Conservation (phyloP, 345 rosid genomes). For the Eutrema heterophyllum region DNA sequence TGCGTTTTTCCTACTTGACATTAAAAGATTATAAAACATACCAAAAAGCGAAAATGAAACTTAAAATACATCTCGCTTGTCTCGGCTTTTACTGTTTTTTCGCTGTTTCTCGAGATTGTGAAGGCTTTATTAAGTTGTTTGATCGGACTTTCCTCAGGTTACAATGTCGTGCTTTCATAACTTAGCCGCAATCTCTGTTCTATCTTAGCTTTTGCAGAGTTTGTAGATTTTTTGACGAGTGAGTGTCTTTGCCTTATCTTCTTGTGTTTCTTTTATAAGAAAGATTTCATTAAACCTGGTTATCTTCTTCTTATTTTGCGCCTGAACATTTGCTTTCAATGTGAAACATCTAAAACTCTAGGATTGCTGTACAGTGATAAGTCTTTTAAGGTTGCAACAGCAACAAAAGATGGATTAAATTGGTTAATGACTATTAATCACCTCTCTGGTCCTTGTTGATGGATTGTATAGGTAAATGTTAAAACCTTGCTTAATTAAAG, state of each 20-base stretch:
- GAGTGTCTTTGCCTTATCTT: constrained; percentile 11
- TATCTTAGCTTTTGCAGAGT: constrained; percentile 14
- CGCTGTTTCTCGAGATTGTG: constrained; percentile 6
- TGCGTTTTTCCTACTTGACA: no score
- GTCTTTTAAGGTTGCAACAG: neutral
- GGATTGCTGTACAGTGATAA: neutral
- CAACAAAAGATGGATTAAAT: neutral
- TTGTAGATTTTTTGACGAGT: constrained; percentile 19
- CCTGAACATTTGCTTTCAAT: neutral
- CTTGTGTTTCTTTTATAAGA: neutral
- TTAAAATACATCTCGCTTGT: no score
- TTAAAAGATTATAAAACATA: no score
- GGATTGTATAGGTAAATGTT: constrained; percentile 1
- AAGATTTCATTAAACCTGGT: neutral
- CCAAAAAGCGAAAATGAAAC: no score
- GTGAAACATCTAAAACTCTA: neutral
- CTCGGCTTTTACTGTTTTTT: neutral
- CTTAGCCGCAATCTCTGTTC: constrained; percentile 6
- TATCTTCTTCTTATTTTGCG: neutral
- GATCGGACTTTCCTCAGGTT: constrained; percentile 9
- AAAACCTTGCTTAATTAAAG: no score
- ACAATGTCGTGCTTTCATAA: constrained; percentile 5
- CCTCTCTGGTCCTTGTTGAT: constrained; percentile 1
- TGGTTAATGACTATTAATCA: neutral
- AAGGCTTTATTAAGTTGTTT: constrained; percentile 2